A percentile compares a stretch with the other conserved stretches of the same genome.
Evolutionary conservation across 345 rosid genomes (phyloP).

Genomic region (Lumnitzera racemosa): DNA sequence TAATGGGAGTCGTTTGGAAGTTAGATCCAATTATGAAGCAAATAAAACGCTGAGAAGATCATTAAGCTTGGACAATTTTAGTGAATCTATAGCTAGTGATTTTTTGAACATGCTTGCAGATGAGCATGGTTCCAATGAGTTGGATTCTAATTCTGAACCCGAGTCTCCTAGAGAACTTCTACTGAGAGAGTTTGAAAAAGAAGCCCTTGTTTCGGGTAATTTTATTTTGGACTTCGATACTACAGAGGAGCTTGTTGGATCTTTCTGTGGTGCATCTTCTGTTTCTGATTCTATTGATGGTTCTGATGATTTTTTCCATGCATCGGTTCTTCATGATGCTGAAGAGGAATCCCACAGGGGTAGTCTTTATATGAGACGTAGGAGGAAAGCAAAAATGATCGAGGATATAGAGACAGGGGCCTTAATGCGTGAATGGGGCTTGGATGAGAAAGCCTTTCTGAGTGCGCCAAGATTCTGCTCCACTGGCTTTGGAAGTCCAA

Average conservation of each 20-base stretch:
- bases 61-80: constrained; percentile 51
- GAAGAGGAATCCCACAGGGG: constrained; percentile 29
- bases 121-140: constrained; percentile 31
- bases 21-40: constrained; percentile 33
- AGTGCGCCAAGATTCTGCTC: constrained; percentile 29
- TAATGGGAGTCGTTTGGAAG: constrained; percentile 25
- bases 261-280: constrained; percentile 9
- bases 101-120: constrained; percentile 58
- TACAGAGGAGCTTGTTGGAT: constrained; percentile 17
- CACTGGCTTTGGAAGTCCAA: constrained; percentile 88
- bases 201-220: constrained; percentile 45
- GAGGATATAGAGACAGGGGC: constrained; percentile 72
- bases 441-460: constrained; percentile 45
- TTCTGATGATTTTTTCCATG: constrained; percentile 29
- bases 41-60: constrained; percentile 31
- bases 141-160: constrained; percentile 36
- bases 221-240: constrained; percentile 31
- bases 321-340: constrained; percentile 23
- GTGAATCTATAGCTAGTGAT: constrained; percentile 58
- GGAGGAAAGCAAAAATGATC: constrained; percentile 45
- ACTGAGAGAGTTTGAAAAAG: constrained; percentile 67
- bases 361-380: constrained; percentile 24
- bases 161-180: constrained; percentile 80
- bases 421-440: constrained; percentile 50
- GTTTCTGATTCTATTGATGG: constrained; percentile 16